phyloP scores from a whole-genome alignment of 768 basidiomycete species.

The Calocybe indica region DNA sequence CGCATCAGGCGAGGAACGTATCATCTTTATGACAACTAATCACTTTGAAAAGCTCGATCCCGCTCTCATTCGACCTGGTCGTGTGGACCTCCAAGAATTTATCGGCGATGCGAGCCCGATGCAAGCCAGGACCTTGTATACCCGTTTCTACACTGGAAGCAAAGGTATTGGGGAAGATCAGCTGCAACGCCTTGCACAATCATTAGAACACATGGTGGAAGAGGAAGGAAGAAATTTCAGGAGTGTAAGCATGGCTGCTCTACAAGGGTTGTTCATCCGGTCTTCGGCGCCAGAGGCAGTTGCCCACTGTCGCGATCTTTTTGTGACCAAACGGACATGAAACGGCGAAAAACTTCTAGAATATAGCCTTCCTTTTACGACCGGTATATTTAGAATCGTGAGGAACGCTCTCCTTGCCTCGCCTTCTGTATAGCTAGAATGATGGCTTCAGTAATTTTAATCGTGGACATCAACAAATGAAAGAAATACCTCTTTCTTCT shows the following conservation, averaged over 20 bases:
- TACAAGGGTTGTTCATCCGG: slow-evolving; percentile 94
- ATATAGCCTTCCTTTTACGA: slow-evolving; percentile 76
- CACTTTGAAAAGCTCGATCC: slow-evolving; percentile 86
- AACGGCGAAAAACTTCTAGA: slow-evolving; percentile 39
- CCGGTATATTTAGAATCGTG: slow-evolving; percentile 87
- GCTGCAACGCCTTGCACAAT: slow-evolving; percentile 39
- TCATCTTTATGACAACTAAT: slow-evolving; percentile 99
- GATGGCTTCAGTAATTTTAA: slow-evolving; percentile 2
- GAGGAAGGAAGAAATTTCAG: slow-evolving; percentile 45
- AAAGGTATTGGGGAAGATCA: slow-evolving; percentile 28
- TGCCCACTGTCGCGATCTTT: slow-evolving; percentile 39
- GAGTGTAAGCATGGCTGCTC: slow-evolving; percentile 88
- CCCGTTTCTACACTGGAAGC: slow-evolving; percentile 70
- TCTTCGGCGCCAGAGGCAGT: slow-evolving; percentile 54
- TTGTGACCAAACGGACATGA: slow-evolving; percentile 22
- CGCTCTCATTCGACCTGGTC: slow-evolving; percentile 91
- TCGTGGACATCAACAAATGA: neutral
- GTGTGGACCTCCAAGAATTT: slow-evolving; percentile 81
- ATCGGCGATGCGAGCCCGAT: slow-evolving; percentile 82
- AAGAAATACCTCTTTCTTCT: slow-evolving; percentile 84
- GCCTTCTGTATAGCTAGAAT: slow-evolving; percentile 68
- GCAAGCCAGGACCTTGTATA: slow-evolving; percentile 76
- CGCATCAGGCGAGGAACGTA: slow-evolving; percentile 95
- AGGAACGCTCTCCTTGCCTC: slow-evolving; percentile 83
- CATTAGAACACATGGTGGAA: slow-evolving; percentile 49